Percentiles rank a stretch among this genome's conserved stretches.
Evolutionary conservation across 2,329 filamentous ascomycete genomes (phyloP).

Genomic region (Penicillium sp.): DNA sequence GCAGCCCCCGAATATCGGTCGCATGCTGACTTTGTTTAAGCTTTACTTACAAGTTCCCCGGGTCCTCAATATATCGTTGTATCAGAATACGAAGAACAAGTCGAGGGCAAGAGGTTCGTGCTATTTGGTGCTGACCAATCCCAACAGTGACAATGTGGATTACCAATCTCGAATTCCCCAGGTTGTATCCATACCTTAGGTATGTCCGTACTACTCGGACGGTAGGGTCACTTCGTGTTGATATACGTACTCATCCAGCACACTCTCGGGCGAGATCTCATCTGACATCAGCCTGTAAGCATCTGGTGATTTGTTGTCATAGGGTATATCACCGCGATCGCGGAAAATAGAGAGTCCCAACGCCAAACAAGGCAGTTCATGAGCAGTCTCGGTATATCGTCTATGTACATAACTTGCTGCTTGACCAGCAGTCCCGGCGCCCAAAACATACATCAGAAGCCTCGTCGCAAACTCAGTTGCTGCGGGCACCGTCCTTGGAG

Average conservation of each 20-base stretch:
- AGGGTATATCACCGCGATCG: neutral
- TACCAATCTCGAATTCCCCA: constrained; percentile 5
- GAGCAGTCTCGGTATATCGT: constrained; percentile 40
- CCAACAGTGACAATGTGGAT: neutral
- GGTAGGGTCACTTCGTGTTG: neutral
- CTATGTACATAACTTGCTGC: constrained; percentile 46
- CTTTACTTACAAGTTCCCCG: no score
- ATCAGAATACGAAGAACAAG: no score
- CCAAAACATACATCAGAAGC: constrained; percentile 20
- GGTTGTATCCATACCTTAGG: neutral
- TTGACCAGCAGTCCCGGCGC: constrained; percentile 31
- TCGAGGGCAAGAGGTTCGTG: neutral
- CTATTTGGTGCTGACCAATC: neutral
- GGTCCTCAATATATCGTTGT: no score
- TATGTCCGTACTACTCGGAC: neutral
- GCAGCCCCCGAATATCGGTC: neutral
- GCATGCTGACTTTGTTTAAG: neutral
- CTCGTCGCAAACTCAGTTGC: constrained; percentile 65
- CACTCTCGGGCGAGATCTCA: neutral
- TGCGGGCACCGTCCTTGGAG: constrained; percentile 80
- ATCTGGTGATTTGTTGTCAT: neutral
- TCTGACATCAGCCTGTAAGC: neutral
- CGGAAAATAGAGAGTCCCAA: constrained; percentile 31
- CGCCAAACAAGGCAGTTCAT: constrained; percentile 41
- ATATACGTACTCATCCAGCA: no score